phyloP scores from a whole-genome alignment of 2,329 filamentous ascomycete genomes.

The Tolypocladium album region DNA sequence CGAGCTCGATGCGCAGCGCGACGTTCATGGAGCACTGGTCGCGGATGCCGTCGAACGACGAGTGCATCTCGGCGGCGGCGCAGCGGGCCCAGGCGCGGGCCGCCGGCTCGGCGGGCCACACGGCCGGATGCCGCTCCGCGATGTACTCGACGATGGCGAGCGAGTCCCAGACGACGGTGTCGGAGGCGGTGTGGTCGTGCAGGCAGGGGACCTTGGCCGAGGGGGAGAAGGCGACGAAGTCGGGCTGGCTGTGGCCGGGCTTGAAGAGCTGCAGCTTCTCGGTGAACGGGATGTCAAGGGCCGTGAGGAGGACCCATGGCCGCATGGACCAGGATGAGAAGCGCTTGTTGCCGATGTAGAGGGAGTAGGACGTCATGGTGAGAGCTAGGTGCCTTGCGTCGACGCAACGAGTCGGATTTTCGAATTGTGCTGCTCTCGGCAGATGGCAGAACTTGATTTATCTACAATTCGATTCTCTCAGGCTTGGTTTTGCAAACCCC shows the following conservation, averaged over 20 bases:
- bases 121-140: slow-evolving; percentile 28
- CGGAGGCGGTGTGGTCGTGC: slow-evolving; percentile 13
- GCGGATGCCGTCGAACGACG: slow-evolving; percentile 28
- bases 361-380: slow-evolving; percentile 20
- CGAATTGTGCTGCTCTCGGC: neutral
- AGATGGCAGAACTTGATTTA: neutral
- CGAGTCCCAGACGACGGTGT: slow-evolving; percentile 32
- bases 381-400: neutral
- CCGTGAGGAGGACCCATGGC: slow-evolving; percentile 32
- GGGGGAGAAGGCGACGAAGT: slow-evolving; percentile 27
- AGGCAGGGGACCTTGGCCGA: slow-evolving; percentile 31
- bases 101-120: slow-evolving; percentile 28
- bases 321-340: slow-evolving; percentile 37
- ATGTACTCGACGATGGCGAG: slow-evolving; percentile 37
- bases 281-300: slow-evolving; percentile 30
- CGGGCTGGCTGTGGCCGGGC: slow-evolving; percentile 17
- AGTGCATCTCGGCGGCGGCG: slow-evolving; percentile 36
- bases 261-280: slow-evolving; percentile 25
- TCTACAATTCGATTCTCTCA: neutral
- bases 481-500: neutral
- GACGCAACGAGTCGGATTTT: neutral
- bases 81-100: slow-evolving; percentile 31
- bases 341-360: slow-evolving; percentile 33
- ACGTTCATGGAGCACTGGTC: slow-evolving; percentile 32
- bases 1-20: slow-evolving; percentile 23